Conservation (phyloP, 768 basidiomycete species). For the Dioszegia aurantiaca region DNA sequence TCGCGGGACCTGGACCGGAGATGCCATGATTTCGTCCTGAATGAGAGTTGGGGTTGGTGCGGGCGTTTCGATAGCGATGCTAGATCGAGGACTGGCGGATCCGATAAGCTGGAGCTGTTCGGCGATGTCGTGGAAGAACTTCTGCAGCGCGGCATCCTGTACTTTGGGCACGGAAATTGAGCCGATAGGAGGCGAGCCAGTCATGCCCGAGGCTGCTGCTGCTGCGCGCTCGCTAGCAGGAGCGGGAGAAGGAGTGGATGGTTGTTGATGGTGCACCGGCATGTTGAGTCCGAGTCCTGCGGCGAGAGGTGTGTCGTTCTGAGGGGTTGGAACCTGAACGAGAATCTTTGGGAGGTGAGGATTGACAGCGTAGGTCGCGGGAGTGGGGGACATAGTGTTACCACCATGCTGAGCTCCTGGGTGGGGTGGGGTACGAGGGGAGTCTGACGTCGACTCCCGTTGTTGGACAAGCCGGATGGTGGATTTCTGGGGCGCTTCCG, state of each 20-base stretch:
- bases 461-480: conserved; percentile 14
- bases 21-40: conserved; percentile 13
- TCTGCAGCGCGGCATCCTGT: conserved; percentile 70
- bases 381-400: conserved; percentile 1
- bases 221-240: not conserved
- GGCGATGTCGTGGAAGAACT: conserved; percentile 79
- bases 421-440: conserved; percentile 6
- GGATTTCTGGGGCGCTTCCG: conserved; percentile 2
- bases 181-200: conserved; percentile 12
- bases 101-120: conserved; percentile 70
- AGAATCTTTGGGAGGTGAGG: conserved; percentile 37
- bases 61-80: conserved; percentile 23
- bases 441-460: not conserved
- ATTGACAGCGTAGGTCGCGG: conserved; percentile 19
- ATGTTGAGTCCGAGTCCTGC: conserved; percentile 31
- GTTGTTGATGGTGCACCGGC: conserved; percentile 19
- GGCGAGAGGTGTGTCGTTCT: conserved; percentile 14
- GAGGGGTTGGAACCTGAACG: conserved; percentile 36
- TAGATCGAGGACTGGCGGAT: conserved; percentile 24
- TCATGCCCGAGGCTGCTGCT: conserved; percentile 2
- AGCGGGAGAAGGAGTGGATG: conserved; percentile 28
- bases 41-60: conserved; percentile 2
- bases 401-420: not conserved
- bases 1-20: conserved; percentile 1
- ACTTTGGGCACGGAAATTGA: conserved; percentile 63